Evolutionary conservation across 2,329 filamentous ascomycete genomes (phyloP).

Genomic region (Claviceps monticola): DNA sequence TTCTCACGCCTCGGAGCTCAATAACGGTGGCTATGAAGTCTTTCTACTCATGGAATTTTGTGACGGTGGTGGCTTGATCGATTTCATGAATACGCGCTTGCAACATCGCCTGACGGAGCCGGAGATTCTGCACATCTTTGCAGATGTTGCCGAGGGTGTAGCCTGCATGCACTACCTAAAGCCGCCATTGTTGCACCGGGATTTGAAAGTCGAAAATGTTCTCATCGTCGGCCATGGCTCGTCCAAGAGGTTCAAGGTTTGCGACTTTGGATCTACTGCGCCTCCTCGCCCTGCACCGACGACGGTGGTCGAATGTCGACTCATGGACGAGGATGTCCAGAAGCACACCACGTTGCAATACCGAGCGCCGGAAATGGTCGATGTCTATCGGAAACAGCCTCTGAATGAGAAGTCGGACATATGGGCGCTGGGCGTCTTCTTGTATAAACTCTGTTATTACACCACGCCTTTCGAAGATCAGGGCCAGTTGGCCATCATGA

Average conservation of each 20-base stretch:
- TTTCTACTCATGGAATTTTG: conserved; percentile 98
- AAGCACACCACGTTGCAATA: conserved; percentile 96
- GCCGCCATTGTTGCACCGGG: conserved; percentile 79
- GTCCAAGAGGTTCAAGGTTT: conserved; percentile 80
- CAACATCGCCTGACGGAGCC: conserved; percentile 95
- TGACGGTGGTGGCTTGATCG: conserved; percentile 85
- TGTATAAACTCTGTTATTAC: conserved; percentile 99
- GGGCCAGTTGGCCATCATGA: conserved; percentile 91
- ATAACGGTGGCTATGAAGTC: conserved; percentile 89
- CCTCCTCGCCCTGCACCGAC: conserved; percentile 71
- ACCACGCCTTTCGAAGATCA: conserved; percentile 97
- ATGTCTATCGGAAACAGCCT: conserved; percentile 89
- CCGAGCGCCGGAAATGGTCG: conserved; percentile 95
- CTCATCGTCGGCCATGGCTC: conserved; percentile 60
- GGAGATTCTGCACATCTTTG: conserved; percentile 94
- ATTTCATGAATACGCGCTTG: conserved; percentile 98
- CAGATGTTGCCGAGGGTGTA: conserved; percentile 88
- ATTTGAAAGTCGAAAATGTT: conserved; percentile 96
- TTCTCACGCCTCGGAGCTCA: conserved; percentile 89
- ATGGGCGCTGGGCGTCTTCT: conserved; percentile 84
- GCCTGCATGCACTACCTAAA: conserved; percentile 99
- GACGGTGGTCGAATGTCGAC: conserved; percentile 73
- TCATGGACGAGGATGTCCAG: conserved; percentile 94
- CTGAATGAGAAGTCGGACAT: conserved; percentile 99
- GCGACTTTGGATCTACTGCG: conserved; percentile 92